These are phyloP conservation scores for Epichloe sp. DNA, from an alignment of 2,329 filamentous ascomycete genomes.

Conservation along the genomic window DNA sequence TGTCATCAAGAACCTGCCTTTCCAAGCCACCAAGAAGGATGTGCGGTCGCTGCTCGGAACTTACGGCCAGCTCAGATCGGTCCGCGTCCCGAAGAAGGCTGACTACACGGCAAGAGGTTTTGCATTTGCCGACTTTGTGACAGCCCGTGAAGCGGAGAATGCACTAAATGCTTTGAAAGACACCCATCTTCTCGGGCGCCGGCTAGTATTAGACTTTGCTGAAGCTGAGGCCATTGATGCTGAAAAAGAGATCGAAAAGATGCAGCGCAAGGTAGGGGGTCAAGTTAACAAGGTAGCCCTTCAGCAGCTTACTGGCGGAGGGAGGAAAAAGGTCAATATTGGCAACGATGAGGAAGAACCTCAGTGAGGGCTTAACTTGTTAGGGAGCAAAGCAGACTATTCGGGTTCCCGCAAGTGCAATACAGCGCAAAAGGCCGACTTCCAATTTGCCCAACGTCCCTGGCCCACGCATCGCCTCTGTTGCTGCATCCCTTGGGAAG, in stretches of 20 bases:
- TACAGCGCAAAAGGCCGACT: neutral
- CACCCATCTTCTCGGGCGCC: conserved; percentile 83
- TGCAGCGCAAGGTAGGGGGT: conserved; percentile 90
- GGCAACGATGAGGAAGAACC: conserved; percentile 52
- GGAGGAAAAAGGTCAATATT: conserved; percentile 81
- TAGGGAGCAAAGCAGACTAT: conserved; percentile 10
- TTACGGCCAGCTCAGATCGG: conserved; percentile 84
- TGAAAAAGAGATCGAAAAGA: conserved; percentile 90
- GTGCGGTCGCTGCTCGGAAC: conserved; percentile 72
- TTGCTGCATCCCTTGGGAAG: conserved; percentile 9
- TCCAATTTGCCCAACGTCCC: conserved; percentile 3
- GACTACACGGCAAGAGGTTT: conserved; percentile 82
- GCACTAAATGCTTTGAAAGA: conserved; percentile 83
- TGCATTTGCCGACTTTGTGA: conserved; percentile 93
- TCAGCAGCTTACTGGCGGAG: conserved; percentile 72
- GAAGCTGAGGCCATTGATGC: conserved; percentile 79
- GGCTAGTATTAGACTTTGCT: conserved; percentile 83
- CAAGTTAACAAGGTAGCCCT: conserved; percentile 85
- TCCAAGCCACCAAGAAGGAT: conserved; percentile 93
- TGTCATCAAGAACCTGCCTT: conserved; percentile 95
- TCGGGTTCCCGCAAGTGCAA: conserved; percentile 4
- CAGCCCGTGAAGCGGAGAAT: conserved; percentile 75
- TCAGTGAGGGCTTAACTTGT: conserved; percentile 18
- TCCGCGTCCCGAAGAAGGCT: conserved; percentile 91
- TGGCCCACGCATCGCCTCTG: conserved; percentile 1